Conservation (phyloP, 1,284 basidiomycete species). For the Xerocomus amazonicus region DNA sequence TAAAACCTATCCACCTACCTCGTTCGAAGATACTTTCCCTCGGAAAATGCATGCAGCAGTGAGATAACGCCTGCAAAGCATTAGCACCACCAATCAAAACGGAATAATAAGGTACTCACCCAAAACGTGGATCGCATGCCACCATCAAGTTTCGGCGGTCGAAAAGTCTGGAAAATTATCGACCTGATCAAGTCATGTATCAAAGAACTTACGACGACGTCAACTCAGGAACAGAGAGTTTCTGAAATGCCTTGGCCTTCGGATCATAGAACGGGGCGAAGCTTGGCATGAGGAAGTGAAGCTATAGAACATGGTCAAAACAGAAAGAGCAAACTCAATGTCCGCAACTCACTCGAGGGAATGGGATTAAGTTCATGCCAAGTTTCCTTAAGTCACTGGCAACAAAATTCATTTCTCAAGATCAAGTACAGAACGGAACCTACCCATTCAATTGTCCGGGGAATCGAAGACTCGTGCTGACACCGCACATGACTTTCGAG, state of each 20-base stretch:
- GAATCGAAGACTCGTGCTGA: conserved; percentile 88
- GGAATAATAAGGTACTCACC: conserved; percentile 41
- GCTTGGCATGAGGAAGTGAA: conserved; percentile 89
- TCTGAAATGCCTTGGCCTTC: conserved; percentile 60
- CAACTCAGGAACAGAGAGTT: conserved; percentile 63
- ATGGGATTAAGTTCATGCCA: conserved; percentile 89
- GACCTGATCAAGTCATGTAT: background rate
- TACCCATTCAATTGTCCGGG: conserved; percentile 91
- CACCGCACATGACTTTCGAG: conserved; percentile 85
- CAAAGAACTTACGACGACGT: conserved; percentile 52
- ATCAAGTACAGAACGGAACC: conserved; percentile 12
- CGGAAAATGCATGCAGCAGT: conserved; percentile 88
- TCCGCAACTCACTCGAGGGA: conserved; percentile 68
- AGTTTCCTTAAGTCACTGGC: conserved; percentile 87
- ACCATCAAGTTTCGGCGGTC: conserved; percentile 79
- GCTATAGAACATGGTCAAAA: conserved; percentile 36
- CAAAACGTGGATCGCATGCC: conserved; percentile 79
- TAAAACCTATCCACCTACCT: conserved; percentile 50
- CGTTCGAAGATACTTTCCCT: conserved; percentile 75
- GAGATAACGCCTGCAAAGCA: conserved; percentile 62
- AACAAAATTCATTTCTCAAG: conserved; percentile 1
- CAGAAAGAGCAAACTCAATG: background rate
- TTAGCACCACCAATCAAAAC: background rate
- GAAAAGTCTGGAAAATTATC: conserved; percentile 55
- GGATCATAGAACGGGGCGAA: conserved; percentile 79